phyloP scores from a whole-genome alignment of 2,329 filamentous ascomycete genomes.

The Clonostachys rosea region DNA sequence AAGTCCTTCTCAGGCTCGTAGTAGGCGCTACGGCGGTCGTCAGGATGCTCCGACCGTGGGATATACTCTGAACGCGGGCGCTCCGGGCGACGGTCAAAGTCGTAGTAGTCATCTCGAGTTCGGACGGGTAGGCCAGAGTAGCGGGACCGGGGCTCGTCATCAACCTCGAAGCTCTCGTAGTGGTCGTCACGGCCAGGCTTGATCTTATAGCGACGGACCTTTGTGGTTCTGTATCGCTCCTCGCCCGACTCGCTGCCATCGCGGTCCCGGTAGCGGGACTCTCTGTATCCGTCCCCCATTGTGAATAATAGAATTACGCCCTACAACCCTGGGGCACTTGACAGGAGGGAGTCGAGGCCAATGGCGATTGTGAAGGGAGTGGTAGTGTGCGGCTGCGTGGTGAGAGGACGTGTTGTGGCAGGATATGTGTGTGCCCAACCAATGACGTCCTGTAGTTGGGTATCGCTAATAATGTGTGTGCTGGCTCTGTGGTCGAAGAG shows the following conservation, averaged over 20 bases:
- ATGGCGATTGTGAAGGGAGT: no score
- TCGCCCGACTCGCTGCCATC: conserved; percentile 32
- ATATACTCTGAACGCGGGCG: conserved; percentile 48
- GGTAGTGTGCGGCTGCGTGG: no score
- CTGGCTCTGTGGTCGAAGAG: no score
- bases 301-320: conserved; percentile 2
- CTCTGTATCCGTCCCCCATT: conserved; percentile 29
- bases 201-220: conserved; percentile 50
- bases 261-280: conserved; percentile 14
- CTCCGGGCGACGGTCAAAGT: conserved; percentile 39
- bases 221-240: conserved; percentile 38
- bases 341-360: no score
- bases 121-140: conserved; percentile 29
- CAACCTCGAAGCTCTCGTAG: conserved; percentile 34
- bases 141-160: conserved; percentile 39
- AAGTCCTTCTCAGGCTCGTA: conserved; percentile 2
- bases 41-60: conserved; percentile 19
- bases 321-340: no score
- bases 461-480: no score
- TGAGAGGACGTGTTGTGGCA: no score
- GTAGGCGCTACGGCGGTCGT: conserved; percentile 11
- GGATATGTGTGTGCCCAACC: no score
- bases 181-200: conserved; percentile 31
- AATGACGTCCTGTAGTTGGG: no score
- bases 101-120: conserved; percentile 31